A percentile compares a stretch with the other conserved stretches of the same genome.
phyloP scores from a whole-genome alignment of 768 basidiomycete genomes.

The Trichaptum fuscoviolaceum region DNA sequence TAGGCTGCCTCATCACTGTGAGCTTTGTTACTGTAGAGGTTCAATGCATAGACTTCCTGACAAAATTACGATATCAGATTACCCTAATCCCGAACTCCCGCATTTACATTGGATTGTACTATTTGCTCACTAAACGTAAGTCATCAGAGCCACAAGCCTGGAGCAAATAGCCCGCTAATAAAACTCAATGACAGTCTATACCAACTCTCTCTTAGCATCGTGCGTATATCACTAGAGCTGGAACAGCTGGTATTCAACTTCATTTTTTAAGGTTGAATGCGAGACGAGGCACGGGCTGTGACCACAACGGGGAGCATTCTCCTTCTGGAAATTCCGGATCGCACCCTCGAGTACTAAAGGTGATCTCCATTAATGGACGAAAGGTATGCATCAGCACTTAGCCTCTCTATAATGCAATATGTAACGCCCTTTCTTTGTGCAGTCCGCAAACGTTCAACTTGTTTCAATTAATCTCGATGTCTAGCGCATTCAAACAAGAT shows the following conservation, averaged over 20 bases:
- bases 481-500: no score
- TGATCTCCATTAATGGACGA: neutral
- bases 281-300: neutral
- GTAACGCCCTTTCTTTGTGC: neutral
- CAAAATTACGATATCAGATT: neutral
- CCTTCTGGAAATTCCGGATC: neutral
- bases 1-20: neutral
- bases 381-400: neutral
- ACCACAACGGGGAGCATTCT: neutral
- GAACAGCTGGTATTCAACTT: neutral
- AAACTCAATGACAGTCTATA: neutral
- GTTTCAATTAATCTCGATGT: neutral
- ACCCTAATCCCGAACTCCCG: neutral
- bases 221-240: neutral
- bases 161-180: neutral
- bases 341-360: neutral
- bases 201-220: neutral
- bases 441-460: neutral
- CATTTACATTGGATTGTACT: neutral
- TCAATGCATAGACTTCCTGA: neutral
- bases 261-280: neutral
- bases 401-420: neutral
- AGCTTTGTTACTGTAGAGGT: neutral
- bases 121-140: neutral
- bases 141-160: neutral